Evolutionary conservation across 352 stramenopile species (phyloP).

Genomic region (Phytophthora agathidicida): DNA sequence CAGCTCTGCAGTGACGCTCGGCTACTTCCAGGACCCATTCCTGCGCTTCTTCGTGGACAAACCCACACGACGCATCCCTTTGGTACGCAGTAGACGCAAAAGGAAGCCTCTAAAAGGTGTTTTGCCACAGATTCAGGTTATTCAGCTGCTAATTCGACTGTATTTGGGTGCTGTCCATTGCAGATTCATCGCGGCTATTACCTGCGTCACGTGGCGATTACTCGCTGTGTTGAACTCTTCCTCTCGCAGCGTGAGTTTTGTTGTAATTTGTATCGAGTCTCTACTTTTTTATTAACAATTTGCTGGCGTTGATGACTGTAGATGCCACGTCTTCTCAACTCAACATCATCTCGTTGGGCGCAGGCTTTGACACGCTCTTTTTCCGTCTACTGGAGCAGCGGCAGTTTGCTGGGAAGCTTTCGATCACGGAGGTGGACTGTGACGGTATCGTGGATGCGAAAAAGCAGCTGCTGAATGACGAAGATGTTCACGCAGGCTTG

Average conservation of each 20-base stretch:
- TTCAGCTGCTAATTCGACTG: background rate
- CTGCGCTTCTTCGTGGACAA: slow-evolving; percentile 54
- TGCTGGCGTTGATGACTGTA: background rate
- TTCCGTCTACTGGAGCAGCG: slow-evolving; percentile 53
- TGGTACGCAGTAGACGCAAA: slow-evolving; percentile 36
- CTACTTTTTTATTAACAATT: background rate
- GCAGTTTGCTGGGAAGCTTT: slow-evolving; percentile 11
- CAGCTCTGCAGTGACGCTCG: slow-evolving; percentile 58
- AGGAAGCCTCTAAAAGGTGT: background rate
- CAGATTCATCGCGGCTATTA: slow-evolving; percentile 78
- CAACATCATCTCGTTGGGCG: slow-evolving; percentile 66
- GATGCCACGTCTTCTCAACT: slow-evolving; percentile 14
- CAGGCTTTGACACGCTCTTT: slow-evolving; percentile 70
- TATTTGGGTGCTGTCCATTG: background rate
- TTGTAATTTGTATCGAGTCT: background rate
- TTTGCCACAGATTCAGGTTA: no score
- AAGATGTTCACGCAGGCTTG: slow-evolving; percentile 12
- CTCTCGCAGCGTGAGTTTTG: slow-evolving; percentile 26
- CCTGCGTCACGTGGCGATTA: slow-evolving; percentile 57
- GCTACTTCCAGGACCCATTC: slow-evolving; percentile 62
- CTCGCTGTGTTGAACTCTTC: slow-evolving; percentile 51
- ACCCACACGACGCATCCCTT: slow-evolving; percentile 56
- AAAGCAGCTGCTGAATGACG: slow-evolving; percentile 34
- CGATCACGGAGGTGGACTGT: slow-evolving; percentile 63
- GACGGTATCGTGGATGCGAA: slow-evolving; percentile 50